phyloP scores from a whole-genome alignment of 495 filamentous ascomycete genomes.

The Eremomyces bilateralis region DNA sequence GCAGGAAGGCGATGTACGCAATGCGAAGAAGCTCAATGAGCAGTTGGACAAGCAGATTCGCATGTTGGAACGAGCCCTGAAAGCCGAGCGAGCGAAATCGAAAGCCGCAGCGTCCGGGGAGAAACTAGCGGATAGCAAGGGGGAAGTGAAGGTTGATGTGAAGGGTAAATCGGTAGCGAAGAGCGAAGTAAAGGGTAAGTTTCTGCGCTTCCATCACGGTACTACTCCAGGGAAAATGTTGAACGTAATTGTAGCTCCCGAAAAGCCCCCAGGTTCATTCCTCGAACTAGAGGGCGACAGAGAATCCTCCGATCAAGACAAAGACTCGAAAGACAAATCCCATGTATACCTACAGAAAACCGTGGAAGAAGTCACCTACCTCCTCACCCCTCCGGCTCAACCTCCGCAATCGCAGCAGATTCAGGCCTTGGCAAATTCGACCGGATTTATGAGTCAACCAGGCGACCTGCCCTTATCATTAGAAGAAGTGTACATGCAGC shows the following conservation, averaged over 20 bases:
- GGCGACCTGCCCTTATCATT: slow-evolving; percentile 13
- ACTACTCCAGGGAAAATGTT: too few relatives aligned
- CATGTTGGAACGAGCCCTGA: slow-evolving; percentile 76
- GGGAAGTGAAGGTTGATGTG: slow-evolving; percentile 9
- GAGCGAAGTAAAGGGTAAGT: slow-evolving; percentile 5
- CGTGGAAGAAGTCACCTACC: slow-evolving; percentile 24
- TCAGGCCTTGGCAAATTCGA: slow-evolving; percentile 10
- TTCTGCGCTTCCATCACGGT: slow-evolving; percentile 6
- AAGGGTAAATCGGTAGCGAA: slow-evolving; percentile 8
- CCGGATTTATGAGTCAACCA: slow-evolving; percentile 12
- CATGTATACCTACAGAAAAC: slow-evolving; percentile 21
- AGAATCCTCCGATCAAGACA: slow-evolving; percentile 14
- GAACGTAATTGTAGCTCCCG: too few relatives aligned
- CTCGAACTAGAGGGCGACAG: slow-evolving; percentile 15
- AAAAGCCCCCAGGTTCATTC: slow-evolving; percentile 22
- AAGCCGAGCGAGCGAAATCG: slow-evolving; percentile 36
- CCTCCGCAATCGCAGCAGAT: slow-evolving; percentile 18
- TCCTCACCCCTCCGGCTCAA: slow-evolving; percentile 24
- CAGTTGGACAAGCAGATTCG: slow-evolving; percentile 71
- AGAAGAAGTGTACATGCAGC: slow-evolving; percentile 21
- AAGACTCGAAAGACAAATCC: slow-evolving; percentile 20
- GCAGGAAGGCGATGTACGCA: slow-evolving; percentile 71
- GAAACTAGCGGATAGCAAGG: slow-evolving; percentile 16
- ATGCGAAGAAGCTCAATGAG: slow-evolving; percentile 68
- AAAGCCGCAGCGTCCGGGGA: slow-evolving; percentile 17